Evolutionary conservation across 2,329 filamentous ascomycete genomes (phyloP), one percentile per base, ranked within the genome.

Genomic region (Gaeumannomyces tritici): DNA sequence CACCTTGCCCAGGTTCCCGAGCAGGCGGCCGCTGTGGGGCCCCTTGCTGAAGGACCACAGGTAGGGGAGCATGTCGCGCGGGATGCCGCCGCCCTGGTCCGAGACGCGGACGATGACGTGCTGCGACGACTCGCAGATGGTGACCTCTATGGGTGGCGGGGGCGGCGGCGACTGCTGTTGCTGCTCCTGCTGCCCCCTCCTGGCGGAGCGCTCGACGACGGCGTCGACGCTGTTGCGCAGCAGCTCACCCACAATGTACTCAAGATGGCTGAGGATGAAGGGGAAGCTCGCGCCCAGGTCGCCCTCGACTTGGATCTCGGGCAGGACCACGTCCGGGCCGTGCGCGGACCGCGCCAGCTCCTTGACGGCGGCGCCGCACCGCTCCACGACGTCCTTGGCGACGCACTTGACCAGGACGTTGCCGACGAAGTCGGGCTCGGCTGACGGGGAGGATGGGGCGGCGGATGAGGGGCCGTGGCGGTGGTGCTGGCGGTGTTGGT

Each of bases 1-100:
- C 2, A 99, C 93, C 66, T 89, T 86, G 13, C 85, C 85, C 11
- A 99, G 82, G 72, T 97, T 98, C 68, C 90, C 81, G n/a, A 98
- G 81, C 4, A 91, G 86, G 64, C 86, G 83, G 67, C 88, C 81
- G 63, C 87, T 89, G 47, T 91, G 86, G 2, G 93, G 91, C 0
- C 93, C 93, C 75, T 98, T 98, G 75, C 88, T 92, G 73, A 99
- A 99, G 29, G 92, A 96, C 95, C 96, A 99, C 7, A 99, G 82
- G 72, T 96, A 89, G 0, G 93, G 93, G 27, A 97, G 78, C 63
- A 93, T 85, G 56, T 95, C 90, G 59, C 87, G 85, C 0, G 92
- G 88, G 62, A 99, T 91, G 47, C 96, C 95, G 65, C 96, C 95
- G 59, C 93, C 95, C 72, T 92, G 92, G 72, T 99, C 96, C 0